phyloP scores from a whole-genome alignment of 148 eudicot genomes.

The Cornus controversa region DNA sequence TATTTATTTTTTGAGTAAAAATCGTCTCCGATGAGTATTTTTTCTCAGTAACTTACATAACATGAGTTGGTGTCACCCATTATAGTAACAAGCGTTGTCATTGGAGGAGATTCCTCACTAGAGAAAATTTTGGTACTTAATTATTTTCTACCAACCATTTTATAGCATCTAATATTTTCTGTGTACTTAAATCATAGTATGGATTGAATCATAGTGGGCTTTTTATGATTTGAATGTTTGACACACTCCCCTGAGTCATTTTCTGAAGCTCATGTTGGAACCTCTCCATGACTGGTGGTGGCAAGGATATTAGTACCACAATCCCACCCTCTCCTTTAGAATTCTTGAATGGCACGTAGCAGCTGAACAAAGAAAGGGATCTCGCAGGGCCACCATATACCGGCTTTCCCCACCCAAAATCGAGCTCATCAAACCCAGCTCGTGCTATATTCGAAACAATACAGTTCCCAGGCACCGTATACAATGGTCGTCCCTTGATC shows the following conservation, averaged over 20 bases:
- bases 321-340: slow-evolving; percentile 23
- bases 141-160: too few relatives aligned
- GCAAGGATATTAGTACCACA: slow-evolving; percentile 25
- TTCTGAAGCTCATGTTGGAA: slow-evolving; percentile 8
- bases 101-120: too few relatives aligned
- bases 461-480: slow-evolving; percentile 20
- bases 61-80: too few relatives aligned
- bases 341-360: slow-evolving; percentile 12
- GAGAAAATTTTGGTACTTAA: too few relatives aligned
- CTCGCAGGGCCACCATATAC: slow-evolving; percentile 27
- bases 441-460: slow-evolving; percentile 32
- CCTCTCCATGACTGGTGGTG: slow-evolving; percentile 11
- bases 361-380: slow-evolving; percentile 12
- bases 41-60: too few relatives aligned
- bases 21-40: too few relatives aligned
- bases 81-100: too few relatives aligned
- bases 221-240: too few relatives aligned
- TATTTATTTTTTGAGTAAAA: too few relatives aligned
- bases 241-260: not conserved
- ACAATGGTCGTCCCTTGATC: slow-evolving; percentile 33
- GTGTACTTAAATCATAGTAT: too few relatives aligned
- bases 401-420: slow-evolving; percentile 56
- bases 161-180: too few relatives aligned
- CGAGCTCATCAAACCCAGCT: slow-evolving; percentile 27
- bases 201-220: too few relatives aligned